Conservation (phyloP, 768 basidiomycete genomes). For the Cubamyces sp. region DNA sequence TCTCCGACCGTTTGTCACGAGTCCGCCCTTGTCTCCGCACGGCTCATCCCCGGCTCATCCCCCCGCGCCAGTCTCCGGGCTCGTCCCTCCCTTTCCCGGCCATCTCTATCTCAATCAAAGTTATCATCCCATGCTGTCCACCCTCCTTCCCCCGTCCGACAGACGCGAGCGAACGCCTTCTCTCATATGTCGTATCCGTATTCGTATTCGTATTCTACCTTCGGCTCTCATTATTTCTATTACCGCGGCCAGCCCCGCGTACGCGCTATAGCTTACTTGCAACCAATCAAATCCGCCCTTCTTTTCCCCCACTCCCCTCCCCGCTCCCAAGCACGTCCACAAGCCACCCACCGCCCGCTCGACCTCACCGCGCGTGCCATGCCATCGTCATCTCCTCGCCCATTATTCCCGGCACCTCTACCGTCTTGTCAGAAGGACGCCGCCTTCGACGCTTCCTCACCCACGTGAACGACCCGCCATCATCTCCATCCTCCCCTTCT, state of each 20-base stretch:
- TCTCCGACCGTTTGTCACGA: constrained; percentile 7
- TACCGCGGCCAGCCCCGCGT: constrained; percentile 5
- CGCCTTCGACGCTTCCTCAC: constrained; percentile 8
- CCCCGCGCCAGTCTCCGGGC: constrained; percentile 14
- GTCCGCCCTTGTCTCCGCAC: constrained; percentile 10
- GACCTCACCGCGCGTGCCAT: not conserved
- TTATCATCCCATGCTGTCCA: constrained; percentile 15
- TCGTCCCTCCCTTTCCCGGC: constrained; percentile 13
- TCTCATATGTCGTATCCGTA: not conserved
- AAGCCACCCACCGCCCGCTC: not conserved
- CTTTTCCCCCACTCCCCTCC: not conserved
- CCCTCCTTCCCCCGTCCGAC: constrained; percentile 12
- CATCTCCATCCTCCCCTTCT: constrained; percentile 5
- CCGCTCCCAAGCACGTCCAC: not conserved
- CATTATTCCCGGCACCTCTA: constrained; percentile 7
- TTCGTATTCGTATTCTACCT: not conserved
- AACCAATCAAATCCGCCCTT: constrained; percentile 11
- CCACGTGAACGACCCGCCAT: constrained; percentile 19
- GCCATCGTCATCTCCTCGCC: constrained; percentile 9
- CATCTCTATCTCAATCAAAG: constrained; percentile 27
- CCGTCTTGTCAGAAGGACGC: constrained; percentile 13
- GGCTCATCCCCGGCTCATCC: constrained; percentile 16
- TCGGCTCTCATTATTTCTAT: constrained; percentile 4
- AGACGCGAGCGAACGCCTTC: not conserved
- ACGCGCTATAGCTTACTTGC: constrained; percentile 3